Percentiles rank a stretch among this genome's conserved stretches.
These are phyloP conservation scores for Dactylonectria macrodidyma DNA, from an alignment of 2,329 filamentous ascomycete genomes.

Conservation along the genomic window DNA sequence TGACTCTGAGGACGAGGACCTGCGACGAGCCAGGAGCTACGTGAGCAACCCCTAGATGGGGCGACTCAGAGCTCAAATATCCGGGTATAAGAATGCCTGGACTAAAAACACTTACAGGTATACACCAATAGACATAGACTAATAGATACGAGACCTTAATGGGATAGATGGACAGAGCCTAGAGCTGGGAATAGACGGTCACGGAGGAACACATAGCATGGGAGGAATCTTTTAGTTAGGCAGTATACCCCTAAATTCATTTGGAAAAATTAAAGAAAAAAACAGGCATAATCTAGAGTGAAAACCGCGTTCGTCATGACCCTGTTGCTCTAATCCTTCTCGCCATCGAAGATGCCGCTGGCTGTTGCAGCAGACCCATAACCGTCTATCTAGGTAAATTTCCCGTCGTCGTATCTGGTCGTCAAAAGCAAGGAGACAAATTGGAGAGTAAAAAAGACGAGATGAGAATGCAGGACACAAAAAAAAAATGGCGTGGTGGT, in stretches of 20 bases:
- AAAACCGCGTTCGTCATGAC: slow-evolving; percentile 25
- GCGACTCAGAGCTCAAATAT: neutral
- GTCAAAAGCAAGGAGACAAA: slow-evolving; percentile 5
- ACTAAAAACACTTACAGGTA: slow-evolving; percentile 7
- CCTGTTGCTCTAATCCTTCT: slow-evolving; percentile 28
- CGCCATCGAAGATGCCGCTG: slow-evolving; percentile 30
- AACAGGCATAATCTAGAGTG: slow-evolving; percentile 10
- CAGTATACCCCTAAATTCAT: slow-evolving; percentile 44
- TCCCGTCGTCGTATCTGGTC: slow-evolving; percentile 28
- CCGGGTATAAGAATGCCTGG: slow-evolving; percentile 1
- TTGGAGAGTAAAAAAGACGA: slow-evolving; percentile 7
- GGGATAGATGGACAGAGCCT: slow-evolving; percentile 9
- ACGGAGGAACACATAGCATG: slow-evolving; percentile 26
- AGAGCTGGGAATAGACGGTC: slow-evolving; percentile 26
- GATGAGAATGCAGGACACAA: neutral
- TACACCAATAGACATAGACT: slow-evolving; percentile 25
- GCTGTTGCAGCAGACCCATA: slow-evolving; percentile 29
- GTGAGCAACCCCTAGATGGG: slow-evolving; percentile 60
- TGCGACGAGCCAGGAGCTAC: slow-evolving; percentile 62
- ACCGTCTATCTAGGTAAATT: slow-evolving; percentile 15
- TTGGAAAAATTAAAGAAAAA: slow-evolving; percentile 15
- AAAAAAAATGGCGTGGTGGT: slow-evolving; percentile 12
- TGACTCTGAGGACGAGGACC: slow-evolving; percentile 55
- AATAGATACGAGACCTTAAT: slow-evolving; percentile 5
- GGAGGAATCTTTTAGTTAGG: slow-evolving; percentile 38